Evolutionary conservation across 2,329 filamentous ascomycete genomes (phyloP).

Genomic region (Hymenoscyphus fraxineus): DNA sequence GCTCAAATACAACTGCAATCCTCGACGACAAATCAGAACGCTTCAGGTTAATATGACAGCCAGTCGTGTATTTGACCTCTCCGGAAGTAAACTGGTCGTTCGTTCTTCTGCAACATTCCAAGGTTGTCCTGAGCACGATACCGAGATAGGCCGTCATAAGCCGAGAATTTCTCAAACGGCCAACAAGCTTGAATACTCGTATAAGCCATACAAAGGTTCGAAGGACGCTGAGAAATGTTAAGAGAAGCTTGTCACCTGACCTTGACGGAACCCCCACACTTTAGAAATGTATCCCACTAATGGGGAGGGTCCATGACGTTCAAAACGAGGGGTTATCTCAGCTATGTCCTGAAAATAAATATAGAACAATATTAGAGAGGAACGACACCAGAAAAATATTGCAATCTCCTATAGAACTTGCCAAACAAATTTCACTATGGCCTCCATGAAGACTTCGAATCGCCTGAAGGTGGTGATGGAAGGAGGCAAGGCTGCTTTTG

Average conservation of each 20-base stretch:
- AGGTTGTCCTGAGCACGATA: neutral
- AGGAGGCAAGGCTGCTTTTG: conserved; percentile 47
- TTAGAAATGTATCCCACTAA: neutral
- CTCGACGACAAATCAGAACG: neutral
- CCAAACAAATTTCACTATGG: conserved; percentile 19
- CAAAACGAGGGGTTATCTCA: no score
- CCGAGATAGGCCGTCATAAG: neutral
- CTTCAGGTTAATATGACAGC: neutral
- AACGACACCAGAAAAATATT: neutral
- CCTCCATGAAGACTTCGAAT: conserved; percentile 39
- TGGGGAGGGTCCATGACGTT: neutral
- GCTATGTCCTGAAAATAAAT: neutral
- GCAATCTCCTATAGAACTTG: neutral
- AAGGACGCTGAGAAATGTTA: neutral
- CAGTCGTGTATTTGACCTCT: neutral
- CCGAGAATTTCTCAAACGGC: neutral
- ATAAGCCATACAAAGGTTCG: neutral
- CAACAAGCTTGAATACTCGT: no score
- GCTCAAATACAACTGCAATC: neutral
- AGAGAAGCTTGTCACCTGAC: neutral
- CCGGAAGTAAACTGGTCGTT: neutral
- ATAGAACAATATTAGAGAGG: neutral
- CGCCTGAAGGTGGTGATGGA: conserved; percentile 48
- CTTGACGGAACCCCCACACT: neutral
- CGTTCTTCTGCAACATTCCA: neutral